Evolutionary conservation across 805 yeast species (phyloP).

Genomic region (Candida namnaoensis): DNA sequence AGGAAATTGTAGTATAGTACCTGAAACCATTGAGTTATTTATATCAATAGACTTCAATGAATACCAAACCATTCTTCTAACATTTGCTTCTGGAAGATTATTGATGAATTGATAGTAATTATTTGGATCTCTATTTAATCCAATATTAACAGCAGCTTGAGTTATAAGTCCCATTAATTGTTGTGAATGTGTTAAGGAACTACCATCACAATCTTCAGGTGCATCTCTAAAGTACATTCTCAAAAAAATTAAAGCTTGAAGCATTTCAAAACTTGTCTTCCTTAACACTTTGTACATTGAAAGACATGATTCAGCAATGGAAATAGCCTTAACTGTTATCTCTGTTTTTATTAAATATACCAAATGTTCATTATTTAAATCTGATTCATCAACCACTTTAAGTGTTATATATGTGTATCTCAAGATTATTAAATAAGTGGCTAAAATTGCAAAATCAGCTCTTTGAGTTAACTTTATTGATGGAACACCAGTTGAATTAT

Average conservation of each 20-base stretch:
- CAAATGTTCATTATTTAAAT: background rate
- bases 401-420: background rate
- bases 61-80: conserved; percentile 13
- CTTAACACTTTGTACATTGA: background rate
- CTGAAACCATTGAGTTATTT: conserved; percentile 4
- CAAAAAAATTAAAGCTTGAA: conserved; percentile 25
- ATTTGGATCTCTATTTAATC: conserved; percentile 4
- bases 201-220: conserved; percentile 34
- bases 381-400: background rate
- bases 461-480: background rate
- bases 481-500: background rate
- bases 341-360: background rate
- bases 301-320: conserved; percentile 1
- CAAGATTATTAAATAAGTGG: background rate
- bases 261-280: conserved; percentile 25
- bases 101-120: conserved; percentile 7
- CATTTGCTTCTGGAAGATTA: conserved; percentile 5
- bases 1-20: conserved; percentile 7
- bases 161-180: conserved; percentile 17
- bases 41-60: conserved; percentile 7
- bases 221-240: conserved; percentile 27
- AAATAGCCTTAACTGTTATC: background rate
- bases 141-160: background rate
- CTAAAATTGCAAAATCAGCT: background rate
- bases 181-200: conserved; percentile 30